Evolutionary conservation across 331 rosid genomes (phyloP).

Genomic region (Quercus tomentella): DNA sequence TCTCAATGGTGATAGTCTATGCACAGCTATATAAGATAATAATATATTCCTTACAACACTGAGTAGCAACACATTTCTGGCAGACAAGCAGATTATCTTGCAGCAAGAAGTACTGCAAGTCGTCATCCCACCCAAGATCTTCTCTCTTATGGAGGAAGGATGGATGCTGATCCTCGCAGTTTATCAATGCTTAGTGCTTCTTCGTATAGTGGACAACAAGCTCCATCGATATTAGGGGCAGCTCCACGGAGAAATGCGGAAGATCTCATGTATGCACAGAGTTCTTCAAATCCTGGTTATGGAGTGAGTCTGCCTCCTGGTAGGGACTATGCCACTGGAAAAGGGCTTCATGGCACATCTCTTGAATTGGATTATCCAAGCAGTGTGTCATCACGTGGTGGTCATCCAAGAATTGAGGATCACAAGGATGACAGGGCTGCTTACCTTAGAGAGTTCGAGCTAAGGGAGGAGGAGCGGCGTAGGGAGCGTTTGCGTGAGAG

Average conservation of each 20-base stretch:
- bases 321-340: slow-evolving; percentile 90
- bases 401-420: slow-evolving; percentile 54
- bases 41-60: slow-evolving; percentile 71
- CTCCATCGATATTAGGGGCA: slow-evolving; percentile 92
- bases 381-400: slow-evolving; percentile 47
- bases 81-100: slow-evolving; percentile 98
- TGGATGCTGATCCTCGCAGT: slow-evolving; percentile 82
- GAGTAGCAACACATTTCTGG: slow-evolving; percentile 95
- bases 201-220: slow-evolving; percentile 73
- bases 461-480: slow-evolving; percentile 96
- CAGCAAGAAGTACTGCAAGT: slow-evolving; percentile 87
- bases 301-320: slow-evolving; percentile 99
- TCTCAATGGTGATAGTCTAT: slow-evolving; percentile 42
- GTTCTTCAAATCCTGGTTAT: slow-evolving; percentile 91
- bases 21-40: slow-evolving; percentile 52
- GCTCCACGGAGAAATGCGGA: slow-evolving; percentile 89
- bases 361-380: slow-evolving; percentile 67
- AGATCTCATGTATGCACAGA: slow-evolving; percentile 75
- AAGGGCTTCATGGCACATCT: slow-evolving; percentile 74
- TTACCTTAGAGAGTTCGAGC: slow-evolving; percentile 88
- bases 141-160: slow-evolving; percentile 84
- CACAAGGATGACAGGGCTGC: slow-evolving; percentile 89
- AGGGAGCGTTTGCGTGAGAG: slow-evolving; percentile 85
- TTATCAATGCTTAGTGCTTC: slow-evolving; percentile 72
- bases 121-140: slow-evolving; percentile 87